Conservation (phyloP, 2,329 filamentous ascomycete genomes). For the Tricladium varicosporioides region DNA sequence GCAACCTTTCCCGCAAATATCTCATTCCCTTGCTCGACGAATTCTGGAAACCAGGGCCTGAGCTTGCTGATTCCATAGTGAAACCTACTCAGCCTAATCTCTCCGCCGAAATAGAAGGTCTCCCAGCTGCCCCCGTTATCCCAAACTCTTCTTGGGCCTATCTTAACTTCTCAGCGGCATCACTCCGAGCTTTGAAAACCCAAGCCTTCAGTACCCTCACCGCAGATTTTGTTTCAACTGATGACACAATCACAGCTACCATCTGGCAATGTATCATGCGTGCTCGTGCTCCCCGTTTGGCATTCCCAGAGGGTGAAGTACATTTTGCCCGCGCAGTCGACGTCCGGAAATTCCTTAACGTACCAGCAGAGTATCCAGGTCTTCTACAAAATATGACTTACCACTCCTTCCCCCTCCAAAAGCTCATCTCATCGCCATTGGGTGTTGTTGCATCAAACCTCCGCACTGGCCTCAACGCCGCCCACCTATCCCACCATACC, state of each 20-base stretch:
- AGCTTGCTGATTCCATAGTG: conserved; percentile 37
- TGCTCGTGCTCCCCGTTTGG: neutral
- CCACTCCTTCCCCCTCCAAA: conserved; percentile 31
- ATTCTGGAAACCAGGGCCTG: conserved; percentile 34
- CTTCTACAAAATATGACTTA: conserved; percentile 44
- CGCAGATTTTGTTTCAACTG: neutral
- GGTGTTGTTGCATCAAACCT: conserved; percentile 40
- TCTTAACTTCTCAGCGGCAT: conserved; percentile 40
- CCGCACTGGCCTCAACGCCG: conserved; percentile 38
- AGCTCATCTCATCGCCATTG: conserved; percentile 34
- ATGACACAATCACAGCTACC: conserved; percentile 1
- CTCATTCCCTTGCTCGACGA: conserved; percentile 42
- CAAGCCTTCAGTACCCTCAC: neutral
- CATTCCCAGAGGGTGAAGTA: neutral
- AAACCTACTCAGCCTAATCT: conserved; percentile 14
- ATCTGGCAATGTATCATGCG: conserved; percentile 2
- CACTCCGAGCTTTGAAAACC: conserved; percentile 41
- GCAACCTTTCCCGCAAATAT: conserved; percentile 40
- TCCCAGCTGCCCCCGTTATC: neutral
- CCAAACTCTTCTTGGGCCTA: conserved; percentile 42
- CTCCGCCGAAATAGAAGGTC: neutral
- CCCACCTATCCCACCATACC: conserved; percentile 36
- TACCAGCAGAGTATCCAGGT: neutral
- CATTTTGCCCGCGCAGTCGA: conserved; percentile 1
- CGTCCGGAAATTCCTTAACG: neutral